Evolutionary conservation across 2,329 filamentous ascomycete genomes (phyloP).

Genomic region (Aspergillus felis): DNA sequence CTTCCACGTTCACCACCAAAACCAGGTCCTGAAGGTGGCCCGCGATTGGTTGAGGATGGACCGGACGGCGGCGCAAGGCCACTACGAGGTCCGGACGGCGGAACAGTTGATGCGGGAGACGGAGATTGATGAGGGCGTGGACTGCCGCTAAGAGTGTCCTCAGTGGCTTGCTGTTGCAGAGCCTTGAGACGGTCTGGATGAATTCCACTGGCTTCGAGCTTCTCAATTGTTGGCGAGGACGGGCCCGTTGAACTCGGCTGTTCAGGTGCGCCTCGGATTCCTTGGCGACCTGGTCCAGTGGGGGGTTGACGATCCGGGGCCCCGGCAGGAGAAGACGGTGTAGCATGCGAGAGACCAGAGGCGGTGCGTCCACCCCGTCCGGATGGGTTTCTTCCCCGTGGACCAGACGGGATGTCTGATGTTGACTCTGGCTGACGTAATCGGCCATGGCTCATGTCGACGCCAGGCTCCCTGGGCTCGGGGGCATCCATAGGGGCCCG

Average conservation of each 20-base stretch:
- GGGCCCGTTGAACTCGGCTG: slow-evolving; percentile 25
- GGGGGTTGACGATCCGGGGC: slow-evolving; percentile 40
- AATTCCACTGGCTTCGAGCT: slow-evolving; percentile 43
- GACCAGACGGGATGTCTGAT: slow-evolving; percentile 52
- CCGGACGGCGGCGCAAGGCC: slow-evolving; percentile 32
- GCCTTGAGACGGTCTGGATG: slow-evolving; percentile 53
- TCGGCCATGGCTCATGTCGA: slow-evolving; percentile 46
- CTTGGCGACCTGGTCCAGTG: slow-evolving; percentile 40
- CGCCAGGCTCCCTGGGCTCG: slow-evolving; percentile 37
- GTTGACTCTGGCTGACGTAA: slow-evolving; percentile 37
- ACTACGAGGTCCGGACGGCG: slow-evolving; percentile 41
- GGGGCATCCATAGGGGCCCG: slow-evolving; percentile 22
- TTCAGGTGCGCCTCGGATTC: slow-evolving; percentile 32
- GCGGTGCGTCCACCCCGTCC: slow-evolving; percentile 39
- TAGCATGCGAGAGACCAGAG: slow-evolving; percentile 23
- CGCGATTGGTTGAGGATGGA: slow-evolving; percentile 32
- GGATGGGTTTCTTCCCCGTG: slow-evolving; percentile 42
- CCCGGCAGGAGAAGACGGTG: slow-evolving; percentile 15
- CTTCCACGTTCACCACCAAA: slow-evolving; percentile 37
- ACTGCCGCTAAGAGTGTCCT: slow-evolving; percentile 17
- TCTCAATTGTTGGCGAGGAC: slow-evolving; percentile 31
- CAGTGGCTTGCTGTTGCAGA: slow-evolving; percentile 32
- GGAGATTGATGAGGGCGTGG: slow-evolving; percentile 20
- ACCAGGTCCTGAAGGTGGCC: slow-evolving; percentile 35
- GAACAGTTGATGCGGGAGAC: slow-evolving; percentile 24